Evolutionary conservation across 2,329 filamentous ascomycete species (phyloP).

Genomic region (Cercospora sp.): DNA sequence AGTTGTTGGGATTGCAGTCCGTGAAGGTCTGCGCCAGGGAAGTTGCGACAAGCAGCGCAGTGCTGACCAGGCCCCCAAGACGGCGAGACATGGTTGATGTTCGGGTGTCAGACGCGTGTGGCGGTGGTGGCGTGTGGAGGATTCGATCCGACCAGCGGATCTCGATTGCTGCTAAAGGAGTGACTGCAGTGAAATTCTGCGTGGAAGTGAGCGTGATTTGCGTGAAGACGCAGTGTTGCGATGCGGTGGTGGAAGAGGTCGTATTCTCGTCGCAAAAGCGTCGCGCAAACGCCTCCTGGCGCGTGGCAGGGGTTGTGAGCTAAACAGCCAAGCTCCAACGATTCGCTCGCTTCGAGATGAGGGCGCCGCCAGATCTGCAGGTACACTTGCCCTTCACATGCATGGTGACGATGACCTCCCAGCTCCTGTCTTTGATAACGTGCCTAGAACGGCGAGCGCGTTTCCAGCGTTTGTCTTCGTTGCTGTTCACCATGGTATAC

Average conservation of each 20-base stretch:
- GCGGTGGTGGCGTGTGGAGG: slow-evolving; percentile 9
- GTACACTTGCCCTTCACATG: slow-evolving; percentile 5
- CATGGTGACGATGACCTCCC: background rate
- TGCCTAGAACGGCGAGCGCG: background rate
- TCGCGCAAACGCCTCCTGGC: slow-evolving; percentile 14
- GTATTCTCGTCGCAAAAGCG: slow-evolving; percentile 8
- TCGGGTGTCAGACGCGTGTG: slow-evolving; percentile 5
- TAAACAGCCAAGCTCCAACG: slow-evolving; percentile 1
- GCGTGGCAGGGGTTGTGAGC: slow-evolving; percentile 6
- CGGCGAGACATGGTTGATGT: slow-evolving; percentile 27
- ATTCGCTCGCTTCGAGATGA: slow-evolving; percentile 11
- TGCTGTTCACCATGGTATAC: background rate
- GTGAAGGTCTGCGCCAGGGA: slow-evolving; percentile 71
- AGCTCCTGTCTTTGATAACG: background rate
- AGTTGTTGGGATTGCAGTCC: slow-evolving; percentile 74
- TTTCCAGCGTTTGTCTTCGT: background rate
- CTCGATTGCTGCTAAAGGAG: slow-evolving; percentile 12
- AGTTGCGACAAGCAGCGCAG: slow-evolving; percentile 30
- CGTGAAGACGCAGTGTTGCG: background rate
- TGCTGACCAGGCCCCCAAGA: slow-evolving; percentile 17
- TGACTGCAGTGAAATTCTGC: slow-evolving; percentile 16
- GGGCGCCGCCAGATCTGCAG: slow-evolving; percentile 9
- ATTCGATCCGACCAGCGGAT: slow-evolving; percentile 22
- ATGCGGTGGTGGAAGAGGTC: background rate
- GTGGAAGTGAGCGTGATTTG: slow-evolving; percentile 8